Evolutionary conservation across 495 filamentous ascomycete species (phyloP).

Genomic region (Patellaria atrata): DNA sequence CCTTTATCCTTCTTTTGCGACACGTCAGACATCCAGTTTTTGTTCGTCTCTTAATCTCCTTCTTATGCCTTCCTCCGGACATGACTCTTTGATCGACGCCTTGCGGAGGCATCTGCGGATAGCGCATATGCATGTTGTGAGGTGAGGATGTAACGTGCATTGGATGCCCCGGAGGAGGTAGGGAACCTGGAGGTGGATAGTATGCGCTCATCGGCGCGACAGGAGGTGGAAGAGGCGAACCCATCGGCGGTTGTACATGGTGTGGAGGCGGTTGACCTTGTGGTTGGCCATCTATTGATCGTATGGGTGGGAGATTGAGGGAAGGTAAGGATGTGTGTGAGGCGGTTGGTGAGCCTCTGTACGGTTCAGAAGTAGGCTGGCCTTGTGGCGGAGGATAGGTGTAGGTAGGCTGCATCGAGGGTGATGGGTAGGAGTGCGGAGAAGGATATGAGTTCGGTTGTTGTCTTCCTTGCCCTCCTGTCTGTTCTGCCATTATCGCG

Average conservation of each 20-base stretch:
- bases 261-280: slow-evolving; percentile 23
- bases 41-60: slow-evolving; percentile 96
- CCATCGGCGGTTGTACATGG: slow-evolving; percentile 19
- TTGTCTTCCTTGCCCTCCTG: slow-evolving; percentile 10
- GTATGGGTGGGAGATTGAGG: slow-evolving; percentile 53
- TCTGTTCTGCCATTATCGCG: slow-evolving; percentile 13
- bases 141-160: slow-evolving; percentile 28
- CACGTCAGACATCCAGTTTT: slow-evolving; percentile 97
- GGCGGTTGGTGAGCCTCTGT: slow-evolving; percentile 36
- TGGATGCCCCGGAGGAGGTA: slow-evolving; percentile 26
- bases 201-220: slow-evolving; percentile 24
- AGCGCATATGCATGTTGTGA: slow-evolving; percentile 40
- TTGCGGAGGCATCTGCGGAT: slow-evolving; percentile 43
- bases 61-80: slow-evolving; percentile 77
- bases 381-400: slow-evolving; percentile 39
- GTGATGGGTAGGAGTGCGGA: slow-evolving; percentile 41
- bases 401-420: slow-evolving; percentile 39
- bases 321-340: slow-evolving; percentile 36
- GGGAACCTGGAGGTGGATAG: slow-evolving; percentile 22
- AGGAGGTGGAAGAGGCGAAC: slow-evolving; percentile 25
- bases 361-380: slow-evolving; percentile 29
- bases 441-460: slow-evolving; percentile 39
- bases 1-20: slow-evolving; percentile 96
- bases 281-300: slow-evolving; percentile 28
- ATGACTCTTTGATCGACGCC: slow-evolving; percentile 43